Evolutionary conservation across 805 yeast species (phyloP).

Genomic region (Sugiyamaella boreocaroliniensis): DNA sequence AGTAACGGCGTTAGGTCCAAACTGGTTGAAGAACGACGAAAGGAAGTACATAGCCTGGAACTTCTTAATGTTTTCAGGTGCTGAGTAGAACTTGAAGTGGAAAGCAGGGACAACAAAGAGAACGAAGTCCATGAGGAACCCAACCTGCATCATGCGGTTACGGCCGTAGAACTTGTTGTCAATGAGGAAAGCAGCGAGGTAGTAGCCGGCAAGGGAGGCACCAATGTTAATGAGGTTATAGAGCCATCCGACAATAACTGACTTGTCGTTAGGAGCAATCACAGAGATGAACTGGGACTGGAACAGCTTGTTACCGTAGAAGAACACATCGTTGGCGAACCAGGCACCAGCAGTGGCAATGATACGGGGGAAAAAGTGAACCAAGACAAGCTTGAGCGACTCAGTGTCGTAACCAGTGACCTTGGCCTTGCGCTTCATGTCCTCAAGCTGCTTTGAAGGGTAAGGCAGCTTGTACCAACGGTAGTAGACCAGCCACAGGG

Average conservation of each 20-base stretch:
- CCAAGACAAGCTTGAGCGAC: conserved; percentile 25
- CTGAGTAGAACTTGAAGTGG: conserved; percentile 44
- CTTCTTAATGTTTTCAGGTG: conserved; percentile 16
- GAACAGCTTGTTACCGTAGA: conserved; percentile 58
- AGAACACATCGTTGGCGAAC: conserved; percentile 60
- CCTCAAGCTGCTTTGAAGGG: conserved; percentile 28
- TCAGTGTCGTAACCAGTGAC: conserved; percentile 33
- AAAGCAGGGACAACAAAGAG: conserved; percentile 54
- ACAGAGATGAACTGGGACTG: conserved; percentile 34
- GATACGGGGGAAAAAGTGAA: conserved; percentile 42
- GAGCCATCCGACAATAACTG: conserved; percentile 53
- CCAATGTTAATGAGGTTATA: conserved; percentile 43
- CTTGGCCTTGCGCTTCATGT: conserved; percentile 26
- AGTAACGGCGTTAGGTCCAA: conserved; percentile 61
- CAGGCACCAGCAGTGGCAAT: conserved; percentile 52
- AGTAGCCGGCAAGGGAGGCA: conserved; percentile 59
- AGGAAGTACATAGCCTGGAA: conserved; percentile 54
- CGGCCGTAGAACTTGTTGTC: conserved; percentile 47
- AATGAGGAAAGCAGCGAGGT: conserved; percentile 48
- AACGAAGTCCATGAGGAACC: conserved; percentile 49
- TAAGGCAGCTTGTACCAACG: conserved; percentile 33
- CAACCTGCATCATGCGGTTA: conserved; percentile 49
- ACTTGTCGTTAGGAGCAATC: conserved; percentile 31
- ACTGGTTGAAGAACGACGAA: conserved; percentile 58
- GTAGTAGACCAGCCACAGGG: conserved; percentile 34